phyloP scores from a whole-genome alignment of 139 green algal genomes.

The Haematococcus sp. region DNA sequence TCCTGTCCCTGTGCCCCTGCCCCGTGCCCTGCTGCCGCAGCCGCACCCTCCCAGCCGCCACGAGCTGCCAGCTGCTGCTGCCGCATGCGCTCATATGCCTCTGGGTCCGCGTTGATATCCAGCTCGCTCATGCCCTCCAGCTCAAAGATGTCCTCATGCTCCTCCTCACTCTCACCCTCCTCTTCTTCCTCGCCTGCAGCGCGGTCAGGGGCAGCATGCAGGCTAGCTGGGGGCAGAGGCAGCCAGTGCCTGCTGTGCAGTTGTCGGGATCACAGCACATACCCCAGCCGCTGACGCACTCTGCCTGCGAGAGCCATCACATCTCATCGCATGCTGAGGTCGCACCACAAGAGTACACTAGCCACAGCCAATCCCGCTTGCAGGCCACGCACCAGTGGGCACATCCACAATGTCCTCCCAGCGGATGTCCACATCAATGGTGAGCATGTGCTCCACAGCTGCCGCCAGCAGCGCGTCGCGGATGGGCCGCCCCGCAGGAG shows the following conservation, averaged over 20 bases:
- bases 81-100: conserved; percentile 4
- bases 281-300: too few species aligned
- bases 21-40: not conserved
- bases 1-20: not conserved
- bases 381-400: conserved; percentile 28
- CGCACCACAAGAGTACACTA: too few species aligned
- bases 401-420: conserved; percentile 89
- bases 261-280: too few species aligned
- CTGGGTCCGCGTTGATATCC: conserved; percentile 42
- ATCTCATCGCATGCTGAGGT: too few species aligned
- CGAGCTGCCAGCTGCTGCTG: conserved; percentile 14
- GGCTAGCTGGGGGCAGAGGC: not conserved
- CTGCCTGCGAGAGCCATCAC: too few species aligned
- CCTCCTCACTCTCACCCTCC: conserved; percentile 44
- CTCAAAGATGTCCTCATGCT: conserved; percentile 78
- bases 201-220: not conserved
- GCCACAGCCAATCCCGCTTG: not conserved
- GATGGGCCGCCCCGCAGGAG: conserved; percentile 41
- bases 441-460: conserved; percentile 71
- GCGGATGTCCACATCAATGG: conserved; percentile 81
- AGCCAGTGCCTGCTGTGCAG: not conserved
- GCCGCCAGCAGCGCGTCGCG: conserved; percentile 63
- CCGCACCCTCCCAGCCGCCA: conserved; percentile 8
- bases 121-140: conserved; percentile 78
- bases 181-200: conserved; percentile 54